phyloP scores from a whole-genome alignment of 2,329 filamentous ascomycete species.

The Pseudogymnoascus sp. region DNA sequence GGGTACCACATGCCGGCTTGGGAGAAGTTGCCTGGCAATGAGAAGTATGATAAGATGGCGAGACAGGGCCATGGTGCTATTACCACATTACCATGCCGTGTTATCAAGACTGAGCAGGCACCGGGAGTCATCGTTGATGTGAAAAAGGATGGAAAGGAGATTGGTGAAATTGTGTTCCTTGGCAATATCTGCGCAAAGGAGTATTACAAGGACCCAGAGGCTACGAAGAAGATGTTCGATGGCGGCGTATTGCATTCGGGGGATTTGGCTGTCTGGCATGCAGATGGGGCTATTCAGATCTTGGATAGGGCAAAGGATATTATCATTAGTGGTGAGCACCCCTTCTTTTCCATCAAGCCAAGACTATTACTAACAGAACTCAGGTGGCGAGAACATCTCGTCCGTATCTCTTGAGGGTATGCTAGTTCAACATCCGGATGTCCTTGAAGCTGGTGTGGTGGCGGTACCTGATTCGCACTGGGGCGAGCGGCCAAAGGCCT shows the following conservation, averaged over 20 bases:
- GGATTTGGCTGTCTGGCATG: constrained; percentile 88
- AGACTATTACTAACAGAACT: constrained; percentile 14
- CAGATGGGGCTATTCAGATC: constrained; percentile 86
- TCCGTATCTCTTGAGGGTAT: constrained; percentile 87
- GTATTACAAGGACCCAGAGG: constrained; percentile 85
- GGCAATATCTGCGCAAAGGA: constrained; percentile 90
- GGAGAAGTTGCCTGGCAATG: constrained; percentile 65
- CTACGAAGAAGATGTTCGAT: constrained; percentile 78
- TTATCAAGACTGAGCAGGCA: constrained; percentile 73
- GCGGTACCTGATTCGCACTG: constrained; percentile 82
- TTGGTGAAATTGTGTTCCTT: constrained; percentile 77
- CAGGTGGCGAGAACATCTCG: constrained; percentile 94
- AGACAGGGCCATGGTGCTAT: constrained; percentile 90
- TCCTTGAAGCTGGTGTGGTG: constrained; percentile 88
- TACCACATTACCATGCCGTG: constrained; percentile 70
- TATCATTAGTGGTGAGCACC: constrained; percentile 75
- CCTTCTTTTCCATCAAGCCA: constrained; percentile 8
- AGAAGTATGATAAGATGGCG: constrained; percentile 86
- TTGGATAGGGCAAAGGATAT: constrained; percentile 94
- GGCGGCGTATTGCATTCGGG: constrained; percentile 85
- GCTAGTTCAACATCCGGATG: constrained; percentile 78
- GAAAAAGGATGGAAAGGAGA: constrained; percentile 62
- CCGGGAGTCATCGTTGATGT: constrained; percentile 64
- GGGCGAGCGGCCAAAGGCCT: constrained; percentile 95
- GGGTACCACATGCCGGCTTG: constrained; percentile 83